Conservation (phyloP, 306 rosid genomes). For the Prinsepia uniflora region DNA sequence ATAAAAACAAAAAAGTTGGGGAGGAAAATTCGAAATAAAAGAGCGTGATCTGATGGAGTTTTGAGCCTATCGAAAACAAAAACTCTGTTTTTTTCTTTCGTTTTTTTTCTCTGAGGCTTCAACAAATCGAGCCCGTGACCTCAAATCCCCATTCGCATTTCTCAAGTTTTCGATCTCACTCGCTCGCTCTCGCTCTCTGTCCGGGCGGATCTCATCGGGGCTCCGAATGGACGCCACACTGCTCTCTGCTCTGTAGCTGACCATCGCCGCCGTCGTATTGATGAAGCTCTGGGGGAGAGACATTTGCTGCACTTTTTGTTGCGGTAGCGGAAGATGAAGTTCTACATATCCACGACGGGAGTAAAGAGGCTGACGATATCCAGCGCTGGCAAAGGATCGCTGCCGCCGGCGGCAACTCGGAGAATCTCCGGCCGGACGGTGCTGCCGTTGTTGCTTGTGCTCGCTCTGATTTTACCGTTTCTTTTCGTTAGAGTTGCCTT, state of each 20-base stretch:
- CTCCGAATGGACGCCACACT: background rate
- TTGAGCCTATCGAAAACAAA: background rate
- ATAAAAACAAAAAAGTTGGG: background rate
- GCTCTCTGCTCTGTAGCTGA: background rate
- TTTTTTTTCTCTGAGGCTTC: background rate
- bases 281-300: slow-evolving; percentile 2
- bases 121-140: background rate
- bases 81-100: background rate
- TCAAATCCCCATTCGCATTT: background rate
- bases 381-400: slow-evolving; percentile 37
- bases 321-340: slow-evolving; percentile 52
- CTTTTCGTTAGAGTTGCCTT: slow-evolving; percentile 65
- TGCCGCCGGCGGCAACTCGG: slow-evolving; percentile 45
- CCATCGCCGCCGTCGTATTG: slow-evolving; percentile 23
- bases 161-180: background rate
- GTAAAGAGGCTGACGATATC: slow-evolving; percentile 64
- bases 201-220: background rate
- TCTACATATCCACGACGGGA: slow-evolving; percentile 71
- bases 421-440: slow-evolving; percentile 48
- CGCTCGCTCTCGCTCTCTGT: background rate
- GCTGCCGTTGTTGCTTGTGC: slow-evolving; percentile 48
- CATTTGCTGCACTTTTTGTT: background rate
- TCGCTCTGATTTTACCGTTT: slow-evolving; percentile 62
- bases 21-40: background rate
- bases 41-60: background rate